A percentile compares a stretch with the other conserved stretches of the same genome.
These are phyloP conservation scores for Hypoxylon lenormandii DNA, from an alignment of 495 filamentous ascomycete species.

Conservation along the genomic window DNA sequence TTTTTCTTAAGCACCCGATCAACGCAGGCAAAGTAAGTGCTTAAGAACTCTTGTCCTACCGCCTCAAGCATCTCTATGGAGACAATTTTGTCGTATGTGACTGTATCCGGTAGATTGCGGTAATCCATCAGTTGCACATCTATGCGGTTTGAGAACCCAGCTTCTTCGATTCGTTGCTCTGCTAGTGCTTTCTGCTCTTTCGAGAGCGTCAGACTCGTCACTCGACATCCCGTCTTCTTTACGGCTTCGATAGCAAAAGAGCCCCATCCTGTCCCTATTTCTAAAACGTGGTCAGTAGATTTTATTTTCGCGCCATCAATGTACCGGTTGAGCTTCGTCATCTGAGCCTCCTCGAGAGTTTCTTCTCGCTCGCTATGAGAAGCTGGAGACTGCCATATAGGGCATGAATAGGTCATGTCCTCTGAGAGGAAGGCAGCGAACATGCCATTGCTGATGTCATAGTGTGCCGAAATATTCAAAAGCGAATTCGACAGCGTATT, in stretches of 20 bases:
- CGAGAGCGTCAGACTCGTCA: constrained; percentile 72
- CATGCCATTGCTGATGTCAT: constrained; percentile 80
- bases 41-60: constrained; percentile 72
- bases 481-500: constrained; percentile 75
- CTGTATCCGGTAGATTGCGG: constrained; percentile 64
- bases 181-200: constrained; percentile 71
- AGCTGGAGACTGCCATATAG: constrained; percentile 67
- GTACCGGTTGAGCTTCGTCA: constrained; percentile 71
- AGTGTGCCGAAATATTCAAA: constrained; percentile 75
- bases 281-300: constrained; percentile 71
- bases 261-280: constrained; percentile 79
- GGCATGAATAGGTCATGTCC: constrained; percentile 82
- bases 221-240: constrained; percentile 67
- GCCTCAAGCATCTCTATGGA: constrained; percentile 83
- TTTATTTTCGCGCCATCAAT: constrained; percentile 71
- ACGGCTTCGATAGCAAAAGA: constrained; percentile 74
- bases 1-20: constrained; percentile 70
- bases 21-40: constrained; percentile 70
- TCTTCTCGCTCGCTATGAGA: constrained; percentile 56
- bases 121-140: constrained; percentile 73
- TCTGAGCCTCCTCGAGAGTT: constrained; percentile 71
- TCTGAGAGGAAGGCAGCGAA: constrained; percentile 77
- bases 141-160: constrained; percentile 65
- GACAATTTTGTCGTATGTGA: constrained; percentile 73
- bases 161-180: constrained; percentile 66